Evolutionary conservation across 2,329 filamentous ascomycete genomes (phyloP), one percentile per base, ranked within the genome.

Genomic region (Sclerotinia sclerotiorum): DNA sequence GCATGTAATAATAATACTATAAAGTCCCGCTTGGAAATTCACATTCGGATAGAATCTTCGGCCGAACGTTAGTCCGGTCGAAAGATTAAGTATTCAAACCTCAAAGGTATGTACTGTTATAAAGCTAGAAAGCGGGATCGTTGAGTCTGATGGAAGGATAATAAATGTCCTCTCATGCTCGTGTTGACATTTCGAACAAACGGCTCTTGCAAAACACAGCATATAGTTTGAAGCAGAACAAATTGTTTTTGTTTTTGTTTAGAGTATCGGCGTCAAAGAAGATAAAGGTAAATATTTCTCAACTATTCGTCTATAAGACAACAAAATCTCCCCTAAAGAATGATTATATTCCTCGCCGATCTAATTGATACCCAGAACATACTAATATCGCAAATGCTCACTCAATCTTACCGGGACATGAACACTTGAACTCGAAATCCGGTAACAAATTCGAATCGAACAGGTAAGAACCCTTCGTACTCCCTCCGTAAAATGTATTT

Each of bases 371-470:
- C 17, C 35, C 55, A 57, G n/a, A 57, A 57, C 21, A 6, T 24
- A 13, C 32, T 17, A 57, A 24, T 57, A n/a, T 57, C 55, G 55
- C 55, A 57, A 2, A 42, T 39, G 39, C 55, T 39, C 32, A 4
- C 24, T 39, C 32, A 4, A 24, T 42, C 55, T 19, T 57, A n/a
- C n/a, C 5, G 6, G 32, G 21, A 21, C 10, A 57, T n/a, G n/a
- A n/a, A 32, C 29, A 32, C 29, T 24, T 56, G 0, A 57, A 27
- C n/a, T 57, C 32, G 35, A 57, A 39, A 42, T 24, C n/a, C 24
- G 32, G 55, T 57, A 57, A 57, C 35, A 57, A 57, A 42, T 42
- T 42, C 7, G 35, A 57, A 39, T 39, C 24, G 39, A n/a, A 57
- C 5, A 42, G 4, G 32, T n/a, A 35, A 56, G 32, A 32, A 32